Base-by-base conservation (phyloP, 2,329 filamentous ascomycete genomes). In the Claviceps monticola region DNA sequence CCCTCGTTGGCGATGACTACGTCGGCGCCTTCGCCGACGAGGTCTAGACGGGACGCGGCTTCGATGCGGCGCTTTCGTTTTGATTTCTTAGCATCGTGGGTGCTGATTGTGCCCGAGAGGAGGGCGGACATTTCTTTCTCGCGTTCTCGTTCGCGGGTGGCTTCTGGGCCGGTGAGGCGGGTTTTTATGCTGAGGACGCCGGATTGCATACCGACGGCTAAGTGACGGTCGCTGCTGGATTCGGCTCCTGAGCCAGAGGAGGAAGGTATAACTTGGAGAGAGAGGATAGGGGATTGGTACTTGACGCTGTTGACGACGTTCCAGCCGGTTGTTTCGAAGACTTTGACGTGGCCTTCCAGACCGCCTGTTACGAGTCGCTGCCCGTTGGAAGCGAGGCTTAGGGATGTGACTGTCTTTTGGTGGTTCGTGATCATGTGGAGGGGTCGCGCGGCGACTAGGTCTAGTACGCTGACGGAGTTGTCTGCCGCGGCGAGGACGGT, bases 281-380 rank as follows among this genome's bases (percentile, higher is more conserved):
- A 86, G 13, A 98, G 79, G 53, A 98, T 86, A 1, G 93, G 93
- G 1, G 88, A 86, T 5, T 88, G 84, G 68, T 97, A 98, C 70
- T 97, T 98, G 55, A 86, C 82, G 49, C 88, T 91, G 41, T 88
- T 85, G n/a, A 97, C 90, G 7, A 97, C 87, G 64, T 96, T 95
- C 93, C 93, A 98, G 49, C 81, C 84, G 1, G 83, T 83, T 1
- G 90, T 96, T 69, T 97, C 91, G 61, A 95, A 97, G 41, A 98
- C 82, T 71, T 98, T 98, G 71, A 97, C 83, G 68, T 97, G 93
- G 9, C 93, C 94, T 66, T 98, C 93, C 46, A 98, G 75, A 19
- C 84, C 89, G 67, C 89, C 93, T 57, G 84, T 90, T 51, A 98
- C 79, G 52, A 98, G 76, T 49, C 93, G 81, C 49, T 81, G 81